Evolutionary conservation across 805 yeast species (phyloP), one percentile per base, ranked within the genome.

Genomic region (Suhomyces prunicola): DNA sequence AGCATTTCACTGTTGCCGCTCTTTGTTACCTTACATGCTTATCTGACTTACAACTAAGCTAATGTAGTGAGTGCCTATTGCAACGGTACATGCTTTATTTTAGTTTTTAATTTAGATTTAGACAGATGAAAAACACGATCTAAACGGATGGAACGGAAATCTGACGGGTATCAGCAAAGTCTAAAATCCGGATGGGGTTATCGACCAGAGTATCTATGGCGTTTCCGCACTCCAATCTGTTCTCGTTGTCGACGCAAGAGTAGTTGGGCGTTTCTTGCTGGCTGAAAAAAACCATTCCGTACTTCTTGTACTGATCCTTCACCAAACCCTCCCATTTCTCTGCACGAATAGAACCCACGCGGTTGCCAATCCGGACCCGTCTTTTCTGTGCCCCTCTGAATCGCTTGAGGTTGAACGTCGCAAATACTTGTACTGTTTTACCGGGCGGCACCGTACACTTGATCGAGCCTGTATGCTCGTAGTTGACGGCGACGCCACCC

Each of bases 381-480:
- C 61, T 40, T 33, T 48, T 52, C 44, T 51, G 47, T 12, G 66
- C 63, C 3, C 48, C 23, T 2, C 63, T 61, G 50, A 59, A 65
- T 19, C 15, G 35, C 13, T 42, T 49, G 36, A 55, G 60, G 9
- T 29, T 46, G 19, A 56, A 49, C 6, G 62, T 48, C 1, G 58
- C 56, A 39, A 64, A 60, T 8, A 65, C 58, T 46, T 64, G 68
- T 22, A 57, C 58, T 19, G 45, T 57, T 33, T 46, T 47, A 9
- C 63, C 63, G 1, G 65, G 60, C 5, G 47, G 51, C 5, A 57
- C 54, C 22, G 51, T 54, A 33, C 69, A 65, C 2, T 55, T 49
- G 9, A 64, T 50, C 9, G 58, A 24, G 6, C 66, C 66, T 5
- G 60, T 44, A 36, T 45, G 46, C n/a, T 35, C 44, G 17, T 42